Evolutionary conservation across 148 eudicot species (phyloP).

Genomic region (Oxyria digyna): DNA sequence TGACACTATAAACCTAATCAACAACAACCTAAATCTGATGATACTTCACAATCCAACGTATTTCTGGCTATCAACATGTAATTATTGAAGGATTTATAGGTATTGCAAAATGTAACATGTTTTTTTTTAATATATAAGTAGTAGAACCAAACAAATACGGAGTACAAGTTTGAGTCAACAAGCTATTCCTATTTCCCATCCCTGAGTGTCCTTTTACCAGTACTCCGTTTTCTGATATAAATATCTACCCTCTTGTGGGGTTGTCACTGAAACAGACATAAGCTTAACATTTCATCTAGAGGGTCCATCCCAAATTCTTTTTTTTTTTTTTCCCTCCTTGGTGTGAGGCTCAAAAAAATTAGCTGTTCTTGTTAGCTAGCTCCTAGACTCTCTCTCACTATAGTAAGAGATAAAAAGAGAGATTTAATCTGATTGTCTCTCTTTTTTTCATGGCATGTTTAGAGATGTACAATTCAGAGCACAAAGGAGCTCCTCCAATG

Average conservation of each 20-base stretch:
- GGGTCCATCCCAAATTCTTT: neutral
- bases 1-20: too few species aligned
- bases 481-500: constrained; percentile 19
- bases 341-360: neutral
- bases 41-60: too few species aligned
- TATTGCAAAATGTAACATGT: too few species aligned
- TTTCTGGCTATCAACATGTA: too few species aligned
- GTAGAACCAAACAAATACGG: too few species aligned
- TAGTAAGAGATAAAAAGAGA: neutral
- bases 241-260: constrained; percentile 1
- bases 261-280: neutral
- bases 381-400: neutral
- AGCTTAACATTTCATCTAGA: neutral
- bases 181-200: neutral
- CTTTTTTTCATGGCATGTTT: constrained; percentile 47
- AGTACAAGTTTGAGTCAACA: neutral
- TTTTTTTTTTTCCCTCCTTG: neutral
- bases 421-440: neutral
- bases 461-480: constrained; percentile 47
- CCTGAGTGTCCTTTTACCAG: neutral
- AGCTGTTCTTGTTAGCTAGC: constrained; percentile 2
- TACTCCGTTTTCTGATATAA: constrained; percentile 1
- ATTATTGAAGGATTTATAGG: too few species aligned
- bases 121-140: too few species aligned
- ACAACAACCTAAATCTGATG: too few species aligned